Evolutionary conservation across 2,329 filamentous ascomycete genomes (phyloP).

Genomic region (Ceratocystis eucalypticola): DNA sequence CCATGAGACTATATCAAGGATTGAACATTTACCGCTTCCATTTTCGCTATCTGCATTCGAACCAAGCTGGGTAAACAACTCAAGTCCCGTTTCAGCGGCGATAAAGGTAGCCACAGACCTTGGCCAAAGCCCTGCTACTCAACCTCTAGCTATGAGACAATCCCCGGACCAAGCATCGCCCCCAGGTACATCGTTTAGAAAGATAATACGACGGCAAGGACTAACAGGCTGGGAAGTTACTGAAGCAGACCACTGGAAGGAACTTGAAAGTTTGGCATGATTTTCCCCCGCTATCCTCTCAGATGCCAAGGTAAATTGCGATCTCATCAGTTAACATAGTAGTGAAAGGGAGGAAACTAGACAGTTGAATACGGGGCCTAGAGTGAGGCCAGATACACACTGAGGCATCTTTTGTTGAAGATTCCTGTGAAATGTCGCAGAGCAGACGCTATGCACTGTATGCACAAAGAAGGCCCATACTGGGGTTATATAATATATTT

Average conservation of each 20-base stretch:
- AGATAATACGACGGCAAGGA: background rate
- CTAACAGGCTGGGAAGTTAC: background rate
- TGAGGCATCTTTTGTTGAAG: background rate
- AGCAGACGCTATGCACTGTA: too few relatives aligned
- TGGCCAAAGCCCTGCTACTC: background rate
- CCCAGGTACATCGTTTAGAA: background rate
- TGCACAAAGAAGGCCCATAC: too few relatives aligned
- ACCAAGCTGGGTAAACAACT: background rate
- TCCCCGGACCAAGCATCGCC: background rate
- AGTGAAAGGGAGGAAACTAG: background rate
- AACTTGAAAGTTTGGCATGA: background rate
- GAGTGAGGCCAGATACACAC: background rate
- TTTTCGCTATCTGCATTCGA: background rate
- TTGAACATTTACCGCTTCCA: background rate
- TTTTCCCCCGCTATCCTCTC: background rate
- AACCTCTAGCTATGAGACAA: background rate
- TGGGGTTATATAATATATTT: too few relatives aligned
- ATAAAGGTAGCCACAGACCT: background rate
- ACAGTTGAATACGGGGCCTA: background rate
- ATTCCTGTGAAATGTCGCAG: background rate
- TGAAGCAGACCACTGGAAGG: slow-evolving; percentile 9
- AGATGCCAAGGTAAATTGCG: background rate
- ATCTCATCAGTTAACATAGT: background rate
- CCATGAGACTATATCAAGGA: background rate
- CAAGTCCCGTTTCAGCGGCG: background rate